Evolutionary conservation across 345 rosid genomes (phyloP).

Genomic region (Citrus unshiu): DNA sequence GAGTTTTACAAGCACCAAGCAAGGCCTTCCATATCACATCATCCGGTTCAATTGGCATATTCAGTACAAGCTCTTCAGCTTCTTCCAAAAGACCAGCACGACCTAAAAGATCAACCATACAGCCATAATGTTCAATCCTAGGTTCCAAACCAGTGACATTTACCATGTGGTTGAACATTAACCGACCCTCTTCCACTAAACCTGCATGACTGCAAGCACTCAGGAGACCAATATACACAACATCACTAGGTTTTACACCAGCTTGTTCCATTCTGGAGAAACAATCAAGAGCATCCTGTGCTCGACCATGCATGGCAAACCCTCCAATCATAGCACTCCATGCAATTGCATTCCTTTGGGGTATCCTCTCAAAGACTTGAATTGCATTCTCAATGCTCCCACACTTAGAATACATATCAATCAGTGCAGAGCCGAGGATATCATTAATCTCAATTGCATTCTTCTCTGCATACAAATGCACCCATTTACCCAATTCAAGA

Average conservation of each 20-base stretch:
- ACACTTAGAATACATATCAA: constrained; percentile 77
- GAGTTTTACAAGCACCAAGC: constrained; percentile 63
- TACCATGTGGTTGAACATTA: constrained; percentile 48
- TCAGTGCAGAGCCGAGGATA: constrained; percentile 65
- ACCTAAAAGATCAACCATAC: constrained; percentile 73
- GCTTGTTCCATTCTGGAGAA: constrained; percentile 44
- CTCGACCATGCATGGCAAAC: constrained; percentile 61
- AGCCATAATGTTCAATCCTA: constrained; percentile 68
- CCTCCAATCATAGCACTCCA: constrained; percentile 72
- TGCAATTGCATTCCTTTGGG: constrained; percentile 44
- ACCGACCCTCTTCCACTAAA: constrained; percentile 53
- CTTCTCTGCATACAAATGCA: constrained; percentile 56
- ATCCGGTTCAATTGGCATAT: constrained; percentile 56
- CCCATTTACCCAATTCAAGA: constrained; percentile 61
- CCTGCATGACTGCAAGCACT: constrained; percentile 74
- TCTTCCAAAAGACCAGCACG: constrained; percentile 56
- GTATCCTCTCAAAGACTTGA: constrained; percentile 48
- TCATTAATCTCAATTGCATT: constrained; percentile 44
- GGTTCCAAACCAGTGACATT: constrained; percentile 49
- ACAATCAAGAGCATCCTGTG: constrained; percentile 47
- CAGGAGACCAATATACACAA: constrained; percentile 48
- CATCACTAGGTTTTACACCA: constrained; percentile 45
- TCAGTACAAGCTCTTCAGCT: constrained; percentile 56
- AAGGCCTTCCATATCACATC: constrained; percentile 70
- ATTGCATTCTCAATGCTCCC: constrained; percentile 61